Conservation (phyloP, 805 yeast species). For the Candida ascalaphidarum region DNA sequence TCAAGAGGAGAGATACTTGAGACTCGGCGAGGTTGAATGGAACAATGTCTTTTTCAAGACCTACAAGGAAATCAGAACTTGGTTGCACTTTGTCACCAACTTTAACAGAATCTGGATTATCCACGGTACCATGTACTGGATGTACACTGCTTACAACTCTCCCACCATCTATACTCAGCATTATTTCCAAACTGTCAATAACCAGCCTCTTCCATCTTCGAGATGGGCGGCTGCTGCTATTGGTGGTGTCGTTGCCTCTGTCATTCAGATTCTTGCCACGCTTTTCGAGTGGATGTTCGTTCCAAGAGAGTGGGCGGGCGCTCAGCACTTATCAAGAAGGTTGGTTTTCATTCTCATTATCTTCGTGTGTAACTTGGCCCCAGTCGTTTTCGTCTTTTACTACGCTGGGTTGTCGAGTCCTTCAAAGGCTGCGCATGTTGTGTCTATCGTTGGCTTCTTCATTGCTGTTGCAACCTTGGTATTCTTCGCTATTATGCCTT, state of each 20-base stretch:
- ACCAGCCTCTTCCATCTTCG: slow-evolving; percentile 83
- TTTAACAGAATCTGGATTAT: slow-evolving; percentile 98
- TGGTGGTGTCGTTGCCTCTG: slow-evolving; percentile 83
- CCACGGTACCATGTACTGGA: slow-evolving; percentile 87
- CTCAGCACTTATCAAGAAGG: slow-evolving; percentile 90
- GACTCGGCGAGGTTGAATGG: slow-evolving; percentile 93
- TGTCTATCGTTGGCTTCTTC: slow-evolving; percentile 82
- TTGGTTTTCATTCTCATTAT: slow-evolving; percentile 63
- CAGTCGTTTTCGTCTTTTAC: slow-evolving; percentile 77
- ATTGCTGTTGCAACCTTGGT: slow-evolving; percentile 76
- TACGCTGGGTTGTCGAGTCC: slow-evolving; percentile 61
- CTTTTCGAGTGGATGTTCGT: slow-evolving; percentile 91
- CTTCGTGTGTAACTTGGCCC: slow-evolving; percentile 69
- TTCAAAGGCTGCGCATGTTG: slow-evolving; percentile 67
- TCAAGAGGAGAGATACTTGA: slow-evolving; percentile 77
- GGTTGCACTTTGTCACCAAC: slow-evolving; percentile 93
- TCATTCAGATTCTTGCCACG: slow-evolving; percentile 81
- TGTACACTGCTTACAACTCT: slow-evolving; percentile 88
- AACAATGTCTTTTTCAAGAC: slow-evolving; percentile 88
- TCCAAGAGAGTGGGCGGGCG: slow-evolving; percentile 98
- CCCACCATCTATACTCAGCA: slow-evolving; percentile 85
- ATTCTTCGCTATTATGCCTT: slow-evolving; percentile 90
- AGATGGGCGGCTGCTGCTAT: slow-evolving; percentile 90
- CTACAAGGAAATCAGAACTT: slow-evolving; percentile 89
- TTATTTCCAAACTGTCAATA: slow-evolving; percentile 75